Conservation (phyloP, 2,329 filamentous ascomycete genomes). For the Grosmannia huntii region DNA sequence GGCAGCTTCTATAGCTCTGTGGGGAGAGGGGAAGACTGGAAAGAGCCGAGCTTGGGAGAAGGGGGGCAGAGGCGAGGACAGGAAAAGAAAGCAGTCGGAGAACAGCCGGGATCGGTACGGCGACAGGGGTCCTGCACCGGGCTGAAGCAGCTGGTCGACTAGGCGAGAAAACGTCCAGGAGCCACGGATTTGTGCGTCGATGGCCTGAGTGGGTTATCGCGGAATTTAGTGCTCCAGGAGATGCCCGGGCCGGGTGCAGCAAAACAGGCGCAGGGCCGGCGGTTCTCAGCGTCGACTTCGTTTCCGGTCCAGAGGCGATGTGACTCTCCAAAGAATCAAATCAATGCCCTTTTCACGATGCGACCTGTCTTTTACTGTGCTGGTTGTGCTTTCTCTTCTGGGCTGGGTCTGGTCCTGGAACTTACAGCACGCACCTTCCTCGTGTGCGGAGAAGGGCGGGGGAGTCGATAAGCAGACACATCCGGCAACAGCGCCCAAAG, state of each 20-base stretch:
- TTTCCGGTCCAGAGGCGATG: neutral
- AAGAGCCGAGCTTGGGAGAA: neutral
- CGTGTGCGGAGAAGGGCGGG: neutral
- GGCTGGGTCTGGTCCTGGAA: too few relatives aligned
- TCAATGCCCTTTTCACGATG: neutral
- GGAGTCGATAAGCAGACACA: neutral
- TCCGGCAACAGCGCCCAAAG: slow-evolving; percentile 1
- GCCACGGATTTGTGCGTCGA: neutral
- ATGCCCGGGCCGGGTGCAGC: neutral
- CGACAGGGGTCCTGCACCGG: neutral
- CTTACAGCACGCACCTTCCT: neutral
- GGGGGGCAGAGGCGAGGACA: neutral
- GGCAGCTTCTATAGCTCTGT: neutral
- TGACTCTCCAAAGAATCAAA: neutral
- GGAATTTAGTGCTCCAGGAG: neutral
- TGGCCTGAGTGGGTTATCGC: neutral
- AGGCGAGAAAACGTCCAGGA: neutral
- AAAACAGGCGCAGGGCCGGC: too few relatives aligned
- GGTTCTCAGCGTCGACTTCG: too few relatives aligned
- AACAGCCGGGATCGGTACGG: neutral
- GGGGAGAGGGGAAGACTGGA: neutral
- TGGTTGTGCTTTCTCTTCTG: neutral
- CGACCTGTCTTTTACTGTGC: neutral
- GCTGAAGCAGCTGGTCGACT: neutral
- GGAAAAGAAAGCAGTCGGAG: neutral